Evolutionary conservation across 768 basidiomycete species (phyloP), one percentile per base, ranked within the genome.

Genomic region (Scleroderma bovista): DNA sequence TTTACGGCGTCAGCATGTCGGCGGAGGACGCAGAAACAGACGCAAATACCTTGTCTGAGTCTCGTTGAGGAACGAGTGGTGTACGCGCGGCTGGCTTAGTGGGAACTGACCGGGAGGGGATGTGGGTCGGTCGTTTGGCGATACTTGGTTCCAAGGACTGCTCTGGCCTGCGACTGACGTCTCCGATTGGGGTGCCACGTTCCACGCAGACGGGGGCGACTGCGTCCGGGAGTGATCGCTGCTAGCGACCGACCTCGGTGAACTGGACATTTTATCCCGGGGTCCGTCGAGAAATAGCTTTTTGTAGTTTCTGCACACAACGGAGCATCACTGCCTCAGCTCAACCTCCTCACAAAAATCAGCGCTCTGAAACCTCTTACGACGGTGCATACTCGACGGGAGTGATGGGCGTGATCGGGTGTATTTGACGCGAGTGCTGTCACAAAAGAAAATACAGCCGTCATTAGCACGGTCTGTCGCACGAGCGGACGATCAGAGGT

Each of bases 31-130:
- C 39, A 57, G 45, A 51, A 45, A 46, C 44, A 53, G 51, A 58
- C 47, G 46, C 46, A 61, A 68, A 57, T 65, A 81, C 83, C 79
- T 78, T 48, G 69, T 74, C 53, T 75, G 78, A 48, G 75, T 67
- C 48, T 80, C 76, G 19, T 78, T 68, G 33, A 84, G 68, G 48
- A 84, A 74, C 39, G 81, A 75, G 36, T 78, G 75, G 58, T 77
- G 78, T 43, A 83, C 76, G 38, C 80, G 75, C 51, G 79, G 76
- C 55, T 75, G 74, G 54, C 63, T 64, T 51, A 71, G 68, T 48
- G 62, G 53, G 59, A 69, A 55, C 47, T 70, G 71, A 51, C 60
- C 57, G 45, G 71, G 58, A 33, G 67, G 61, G 39, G 75, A 60
- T 37, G 67, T 68, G 33, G 76, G 60, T 47, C 65, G 59, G 50